A percentile compares a stretch with the other conserved stretches of the same genome.
Conservation (phyloP, 2,329 filamentous ascomycete genomes). For the Coleophoma crateriformis region DNA sequence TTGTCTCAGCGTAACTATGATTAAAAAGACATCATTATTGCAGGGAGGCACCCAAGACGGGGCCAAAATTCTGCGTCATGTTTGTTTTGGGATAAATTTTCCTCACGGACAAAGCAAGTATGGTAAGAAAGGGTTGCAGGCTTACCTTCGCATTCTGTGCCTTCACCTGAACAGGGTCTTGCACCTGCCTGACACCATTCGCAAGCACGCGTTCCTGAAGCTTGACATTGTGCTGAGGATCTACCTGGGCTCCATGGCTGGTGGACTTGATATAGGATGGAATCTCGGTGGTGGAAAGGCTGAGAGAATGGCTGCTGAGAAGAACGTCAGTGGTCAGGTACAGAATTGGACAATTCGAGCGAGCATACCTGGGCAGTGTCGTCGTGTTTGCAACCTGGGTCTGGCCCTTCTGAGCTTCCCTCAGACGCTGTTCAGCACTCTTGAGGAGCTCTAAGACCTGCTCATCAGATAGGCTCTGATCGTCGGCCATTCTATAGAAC, state of each 20-base stretch:
- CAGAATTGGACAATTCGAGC: too few relatives aligned
- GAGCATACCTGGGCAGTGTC: slow-evolving; percentile 2
- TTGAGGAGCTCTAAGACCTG: slow-evolving; percentile 58
- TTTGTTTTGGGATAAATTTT: slow-evolving; percentile 63
- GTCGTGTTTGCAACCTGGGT: slow-evolving; percentile 20
- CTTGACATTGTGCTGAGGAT: slow-evolving; percentile 43
- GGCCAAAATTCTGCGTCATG: slow-evolving; percentile 69
- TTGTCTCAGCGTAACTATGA: slow-evolving; percentile 70
- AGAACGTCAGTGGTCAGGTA: too few relatives aligned
- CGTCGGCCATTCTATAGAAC: slow-evolving; percentile 15
- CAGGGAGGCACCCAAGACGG: slow-evolving; percentile 77
- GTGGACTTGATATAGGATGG: slow-evolving; percentile 45
- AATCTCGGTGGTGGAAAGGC: neutral
- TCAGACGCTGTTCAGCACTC: slow-evolving; percentile 55
- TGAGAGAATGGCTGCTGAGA: too few relatives aligned
- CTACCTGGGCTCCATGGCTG: slow-evolving; percentile 45
- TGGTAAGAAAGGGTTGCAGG: neutral
- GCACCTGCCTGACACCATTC: slow-evolving; percentile 44
- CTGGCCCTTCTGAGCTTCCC: neutral
- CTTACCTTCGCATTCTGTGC: slow-evolving; percentile 46
- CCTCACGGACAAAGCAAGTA: slow-evolving; percentile 52
- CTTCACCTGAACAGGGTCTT: slow-evolving; percentile 43
- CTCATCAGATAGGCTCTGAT: slow-evolving; percentile 51
- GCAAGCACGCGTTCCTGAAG: slow-evolving; percentile 39
- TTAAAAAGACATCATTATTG: slow-evolving; percentile 53